A percentile compares a stretch with the other conserved stretches of the same genome.
Conservation (phyloP, 768 basidiomycete genomes). For the Russula lepida region DNA sequence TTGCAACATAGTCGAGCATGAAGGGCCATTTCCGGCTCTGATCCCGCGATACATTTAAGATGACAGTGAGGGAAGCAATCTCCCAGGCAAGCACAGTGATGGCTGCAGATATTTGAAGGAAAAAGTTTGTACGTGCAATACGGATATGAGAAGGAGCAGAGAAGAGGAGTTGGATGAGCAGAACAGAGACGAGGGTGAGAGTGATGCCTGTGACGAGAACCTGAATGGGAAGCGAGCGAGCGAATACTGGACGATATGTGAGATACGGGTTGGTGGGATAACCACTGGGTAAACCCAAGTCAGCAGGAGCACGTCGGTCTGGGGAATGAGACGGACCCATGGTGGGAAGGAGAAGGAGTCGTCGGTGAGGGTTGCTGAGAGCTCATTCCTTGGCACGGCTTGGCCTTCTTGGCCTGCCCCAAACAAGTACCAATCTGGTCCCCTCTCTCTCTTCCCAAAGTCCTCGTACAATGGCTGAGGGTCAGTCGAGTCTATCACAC, state of each 20-base stretch:
- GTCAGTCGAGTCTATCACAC: background rate
- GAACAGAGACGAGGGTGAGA: constrained; percentile 72
- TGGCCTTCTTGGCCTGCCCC: background rate
- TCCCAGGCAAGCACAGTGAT: constrained; percentile 69
- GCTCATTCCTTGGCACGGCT: background rate
- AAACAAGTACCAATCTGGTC: background rate
- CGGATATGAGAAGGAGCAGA: constrained; percentile 96
- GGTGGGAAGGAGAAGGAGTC: background rate
- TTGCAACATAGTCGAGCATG: constrained; percentile 88
- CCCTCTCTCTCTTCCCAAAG: background rate
- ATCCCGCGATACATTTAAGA: constrained; percentile 48
- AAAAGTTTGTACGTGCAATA: constrained; percentile 85
- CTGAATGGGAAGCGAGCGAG: constrained; percentile 85
- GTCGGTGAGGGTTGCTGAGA: too few relatives aligned
- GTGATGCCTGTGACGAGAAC: constrained; percentile 79
- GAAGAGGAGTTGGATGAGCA: constrained; percentile 88
- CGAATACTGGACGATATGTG: constrained; percentile 67
- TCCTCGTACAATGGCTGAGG: background rate
- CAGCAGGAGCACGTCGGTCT: background rate
- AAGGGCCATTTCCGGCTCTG: constrained; percentile 85
- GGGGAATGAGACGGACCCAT: constrained; percentile 7
- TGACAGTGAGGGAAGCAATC: constrained; percentile 67
- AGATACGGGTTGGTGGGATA: constrained; percentile 62
- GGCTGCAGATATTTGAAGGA: constrained; percentile 81
- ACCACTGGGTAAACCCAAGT: constrained; percentile 17